phyloP scores from a whole-genome alignment of 2,329 filamentous ascomycete species.

The Fusarium sp. region DNA sequence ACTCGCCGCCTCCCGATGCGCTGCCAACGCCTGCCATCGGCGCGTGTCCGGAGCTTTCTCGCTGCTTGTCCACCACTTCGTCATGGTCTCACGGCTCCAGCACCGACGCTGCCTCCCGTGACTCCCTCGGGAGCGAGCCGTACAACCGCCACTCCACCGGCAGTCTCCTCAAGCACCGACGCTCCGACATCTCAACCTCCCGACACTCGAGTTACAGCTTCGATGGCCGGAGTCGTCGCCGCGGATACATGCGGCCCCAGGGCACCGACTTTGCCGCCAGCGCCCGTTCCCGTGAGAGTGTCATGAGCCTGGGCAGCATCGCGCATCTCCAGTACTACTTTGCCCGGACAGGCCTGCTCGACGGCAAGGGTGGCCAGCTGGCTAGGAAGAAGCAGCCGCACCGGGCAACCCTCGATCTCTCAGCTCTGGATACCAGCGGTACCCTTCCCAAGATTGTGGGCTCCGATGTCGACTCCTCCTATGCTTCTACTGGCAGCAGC shows the following conservation, averaged over 20 bases:
- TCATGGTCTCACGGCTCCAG: conserved; percentile 69
- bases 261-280: conserved; percentile 91
- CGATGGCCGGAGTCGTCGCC: conserved; percentile 63
- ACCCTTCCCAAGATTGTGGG: conserved; percentile 54
- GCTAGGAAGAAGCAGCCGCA: conserved; percentile 77
- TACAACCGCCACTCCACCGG: conserved; percentile 74
- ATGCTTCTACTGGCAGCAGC: conserved; percentile 70
- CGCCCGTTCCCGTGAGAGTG: conserved; percentile 90
- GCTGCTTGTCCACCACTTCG: conserved; percentile 73
- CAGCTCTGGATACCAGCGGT: conserved; percentile 57
- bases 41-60: conserved; percentile 68
- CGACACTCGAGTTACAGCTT: conserved; percentile 62
- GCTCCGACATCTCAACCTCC: conserved; percentile 57
- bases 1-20: conserved; percentile 74
- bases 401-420: conserved; percentile 69
- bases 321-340: conserved; percentile 99
- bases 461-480: conserved; percentile 69
- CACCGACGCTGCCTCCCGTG: conserved; percentile 61
- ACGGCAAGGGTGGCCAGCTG: conserved; percentile 91
- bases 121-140: conserved; percentile 66
- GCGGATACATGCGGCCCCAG: conserved; percentile 89
- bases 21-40: conserved; percentile 73
- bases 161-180: conserved; percentile 63
- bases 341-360: conserved; percentile 89
- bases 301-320: conserved; percentile 96